Evolutionary conservation across 2,329 filamentous ascomycete species (phyloP).

Genomic region (Macrophomina tecta): DNA sequence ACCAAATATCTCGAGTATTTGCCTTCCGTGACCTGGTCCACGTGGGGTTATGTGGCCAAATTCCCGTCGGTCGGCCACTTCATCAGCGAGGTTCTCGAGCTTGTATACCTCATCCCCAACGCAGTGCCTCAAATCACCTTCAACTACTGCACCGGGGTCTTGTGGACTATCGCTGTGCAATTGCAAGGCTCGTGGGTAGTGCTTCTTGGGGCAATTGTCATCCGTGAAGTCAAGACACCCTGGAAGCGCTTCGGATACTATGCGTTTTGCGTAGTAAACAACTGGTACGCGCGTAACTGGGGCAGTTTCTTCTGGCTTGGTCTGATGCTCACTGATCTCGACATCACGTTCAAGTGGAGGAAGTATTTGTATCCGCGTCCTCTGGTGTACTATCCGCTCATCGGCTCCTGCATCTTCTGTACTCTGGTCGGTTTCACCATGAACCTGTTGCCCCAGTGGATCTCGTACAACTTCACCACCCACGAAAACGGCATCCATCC

Average conservation of each 20-base stretch:
- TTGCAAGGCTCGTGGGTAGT: slow-evolving; percentile 56
- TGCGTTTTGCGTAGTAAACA: slow-evolving; percentile 48
- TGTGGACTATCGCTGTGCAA: slow-evolving; percentile 59
- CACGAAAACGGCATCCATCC: slow-evolving; percentile 54
- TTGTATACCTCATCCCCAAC: slow-evolving; percentile 56
- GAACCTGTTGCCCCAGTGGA: slow-evolving; percentile 47
- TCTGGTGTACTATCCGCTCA: slow-evolving; percentile 45
- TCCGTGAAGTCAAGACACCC: slow-evolving; percentile 52
- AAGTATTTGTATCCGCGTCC: slow-evolving; percentile 45
- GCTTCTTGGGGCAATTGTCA: slow-evolving; percentile 50
- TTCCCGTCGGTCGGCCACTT: slow-evolving; percentile 51
- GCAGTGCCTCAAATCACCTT: slow-evolving; percentile 55
- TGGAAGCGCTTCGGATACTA: slow-evolving; percentile 57
- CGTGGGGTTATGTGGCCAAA: slow-evolving; percentile 53
- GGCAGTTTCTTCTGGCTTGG: slow-evolving; percentile 55
- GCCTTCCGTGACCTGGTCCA: slow-evolving; percentile 55
- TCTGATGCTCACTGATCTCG: slow-evolving; percentile 53
- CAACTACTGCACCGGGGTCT: slow-evolving; percentile 57
- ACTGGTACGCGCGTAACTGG: slow-evolving; percentile 57
- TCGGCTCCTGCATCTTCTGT: slow-evolving; percentile 40
- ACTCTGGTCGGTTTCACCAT: slow-evolving; percentile 43
- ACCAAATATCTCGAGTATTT: slow-evolving; percentile 53
- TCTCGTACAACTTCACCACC: slow-evolving; percentile 46
- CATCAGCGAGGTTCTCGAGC: slow-evolving; percentile 52
- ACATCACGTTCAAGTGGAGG: slow-evolving; percentile 54